phyloP scores from a whole-genome alignment of 257 asterid genomes.

The Leptodermis oblonga region DNA sequence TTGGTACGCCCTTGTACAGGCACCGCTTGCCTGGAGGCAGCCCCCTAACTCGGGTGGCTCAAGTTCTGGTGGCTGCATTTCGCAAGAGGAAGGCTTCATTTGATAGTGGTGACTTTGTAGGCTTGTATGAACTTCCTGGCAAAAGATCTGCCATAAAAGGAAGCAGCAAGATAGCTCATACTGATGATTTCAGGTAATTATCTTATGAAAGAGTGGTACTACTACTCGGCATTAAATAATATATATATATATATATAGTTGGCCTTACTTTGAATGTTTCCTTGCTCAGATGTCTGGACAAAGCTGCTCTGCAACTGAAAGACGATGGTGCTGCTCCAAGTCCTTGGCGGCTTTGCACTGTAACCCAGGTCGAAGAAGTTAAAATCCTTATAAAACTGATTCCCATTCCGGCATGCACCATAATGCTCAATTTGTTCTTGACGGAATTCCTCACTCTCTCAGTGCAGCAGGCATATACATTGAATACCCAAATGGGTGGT shows the following conservation, averaged over 20 bases:
- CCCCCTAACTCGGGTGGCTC: constrained; percentile 92
- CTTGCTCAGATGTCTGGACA: constrained; percentile 69
- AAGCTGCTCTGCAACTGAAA: constrained; percentile 87
- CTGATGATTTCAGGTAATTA: constrained; percentile 80
- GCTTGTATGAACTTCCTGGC: constrained; percentile 82
- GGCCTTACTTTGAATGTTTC: neutral
- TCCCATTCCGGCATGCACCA: constrained; percentile 83
- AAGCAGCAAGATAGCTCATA: constrained; percentile 79
- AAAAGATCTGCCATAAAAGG: constrained; percentile 86
- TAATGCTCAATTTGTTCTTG: constrained; percentile 69
- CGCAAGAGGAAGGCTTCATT: constrained; percentile 67
- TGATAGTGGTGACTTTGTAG: constrained; percentile 69
- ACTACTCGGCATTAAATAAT: no score
- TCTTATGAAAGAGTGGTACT: no score
- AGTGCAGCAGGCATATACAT: constrained; percentile 89
- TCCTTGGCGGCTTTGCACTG: constrained; percentile 94
- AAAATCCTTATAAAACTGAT: constrained; percentile 76
- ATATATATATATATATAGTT: neutral
- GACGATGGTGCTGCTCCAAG: constrained; percentile 70
- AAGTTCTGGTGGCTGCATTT: constrained; percentile 78
- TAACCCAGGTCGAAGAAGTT: constrained; percentile 95
- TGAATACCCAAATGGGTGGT: constrained; percentile 80
- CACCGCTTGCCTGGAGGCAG: constrained; percentile 95
- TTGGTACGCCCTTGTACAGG: constrained; percentile 88
- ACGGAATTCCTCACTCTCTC: constrained; percentile 88